Percentiles rank a stretch among this genome's conserved stretches.
Evolutionary conservation across 1,284 basidiomycete genomes (phyloP).

Genomic region (Fomes fomentarius): DNA sequence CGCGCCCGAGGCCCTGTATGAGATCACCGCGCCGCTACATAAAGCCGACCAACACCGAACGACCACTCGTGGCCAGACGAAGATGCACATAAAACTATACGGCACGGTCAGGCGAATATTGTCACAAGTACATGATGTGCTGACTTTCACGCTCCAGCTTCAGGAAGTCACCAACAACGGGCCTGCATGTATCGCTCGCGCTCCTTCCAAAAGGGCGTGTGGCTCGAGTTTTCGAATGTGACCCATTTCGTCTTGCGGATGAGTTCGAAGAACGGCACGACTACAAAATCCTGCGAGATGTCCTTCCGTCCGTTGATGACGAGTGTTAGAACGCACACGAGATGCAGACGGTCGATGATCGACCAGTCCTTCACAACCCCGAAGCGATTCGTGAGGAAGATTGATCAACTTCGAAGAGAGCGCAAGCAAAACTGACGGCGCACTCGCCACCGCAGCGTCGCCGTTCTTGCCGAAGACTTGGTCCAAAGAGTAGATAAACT

Average conservation of each 20-base stretch:
- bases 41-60: background rate
- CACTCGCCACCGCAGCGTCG: slow-evolving; percentile 25
- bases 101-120: no score
- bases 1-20: slow-evolving; percentile 20
- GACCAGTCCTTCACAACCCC: slow-evolving; percentile 29
- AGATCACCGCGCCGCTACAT: slow-evolving; percentile 6
- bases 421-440: slow-evolving; percentile 15
- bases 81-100: background rate
- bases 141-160: background rate
- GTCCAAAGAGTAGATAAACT: slow-evolving; percentile 22
- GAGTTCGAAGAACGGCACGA: slow-evolving; percentile 25
- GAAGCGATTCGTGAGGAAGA: background rate
- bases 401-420: no score
- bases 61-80: background rate
- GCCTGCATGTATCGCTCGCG: slow-evolving; percentile 25
- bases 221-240: slow-evolving; percentile 30
- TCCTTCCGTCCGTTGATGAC: slow-evolving; percentile 33
- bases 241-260: slow-evolving; percentile 30
- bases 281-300: slow-evolving; percentile 29
- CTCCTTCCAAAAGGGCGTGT: slow-evolving; percentile 32
- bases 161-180: slow-evolving; percentile 22
- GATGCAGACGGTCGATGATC: slow-evolving; percentile 28
- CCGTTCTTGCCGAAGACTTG: slow-evolving; percentile 19
- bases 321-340: slow-evolving; percentile 30
- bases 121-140: no score